These are phyloP conservation scores for Cladophialophora carrionii DNA, from an alignment of 2,329 filamentous ascomycete genomes.

Conservation along the genomic window DNA sequence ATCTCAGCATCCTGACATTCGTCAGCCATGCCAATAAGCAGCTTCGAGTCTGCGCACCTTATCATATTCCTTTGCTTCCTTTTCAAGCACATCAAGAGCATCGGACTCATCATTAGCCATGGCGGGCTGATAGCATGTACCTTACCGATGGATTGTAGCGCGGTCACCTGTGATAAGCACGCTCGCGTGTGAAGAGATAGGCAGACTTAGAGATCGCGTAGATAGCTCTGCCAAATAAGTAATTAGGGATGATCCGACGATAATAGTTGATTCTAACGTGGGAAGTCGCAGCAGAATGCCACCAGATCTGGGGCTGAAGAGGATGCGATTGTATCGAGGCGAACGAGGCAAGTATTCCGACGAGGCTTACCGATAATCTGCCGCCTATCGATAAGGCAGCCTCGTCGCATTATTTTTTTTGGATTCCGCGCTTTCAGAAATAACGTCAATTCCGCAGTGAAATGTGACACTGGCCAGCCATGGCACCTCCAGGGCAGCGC, in stretches of 20 bases:
- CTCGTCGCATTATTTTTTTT: neutral
- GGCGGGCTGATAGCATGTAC: constrained; percentile 34
- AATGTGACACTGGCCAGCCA: constrained; percentile 1
- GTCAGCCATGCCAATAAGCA: constrained; percentile 29
- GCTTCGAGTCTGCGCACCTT: constrained; percentile 62
- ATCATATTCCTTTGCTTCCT: constrained; percentile 85
- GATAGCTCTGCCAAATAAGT: neutral
- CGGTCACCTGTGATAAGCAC: constrained; percentile 3
- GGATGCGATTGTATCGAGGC: neutral
- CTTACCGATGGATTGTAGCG: constrained; percentile 35
- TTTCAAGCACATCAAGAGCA: constrained; percentile 77
- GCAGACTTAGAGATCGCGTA: neutral
- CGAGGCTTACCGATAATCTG: constrained; percentile 10
- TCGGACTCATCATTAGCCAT: constrained; percentile 70
- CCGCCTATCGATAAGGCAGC: constrained; percentile 24
- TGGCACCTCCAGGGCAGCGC: constrained; percentile 27
- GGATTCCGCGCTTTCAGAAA: neutral
- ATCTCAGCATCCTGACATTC: constrained; percentile 81
- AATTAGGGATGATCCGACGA: neutral
- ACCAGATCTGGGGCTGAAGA: neutral
- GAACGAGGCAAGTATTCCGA: constrained; percentile 3
- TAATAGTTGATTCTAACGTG: neutral
- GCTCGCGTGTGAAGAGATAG: neutral
- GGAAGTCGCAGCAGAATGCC: neutral
- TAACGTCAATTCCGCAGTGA: neutral